These are phyloP conservation scores for Hericium rajendrae DNA, from an alignment of 768 basidiomycete genomes.

Conservation along the genomic window DNA sequence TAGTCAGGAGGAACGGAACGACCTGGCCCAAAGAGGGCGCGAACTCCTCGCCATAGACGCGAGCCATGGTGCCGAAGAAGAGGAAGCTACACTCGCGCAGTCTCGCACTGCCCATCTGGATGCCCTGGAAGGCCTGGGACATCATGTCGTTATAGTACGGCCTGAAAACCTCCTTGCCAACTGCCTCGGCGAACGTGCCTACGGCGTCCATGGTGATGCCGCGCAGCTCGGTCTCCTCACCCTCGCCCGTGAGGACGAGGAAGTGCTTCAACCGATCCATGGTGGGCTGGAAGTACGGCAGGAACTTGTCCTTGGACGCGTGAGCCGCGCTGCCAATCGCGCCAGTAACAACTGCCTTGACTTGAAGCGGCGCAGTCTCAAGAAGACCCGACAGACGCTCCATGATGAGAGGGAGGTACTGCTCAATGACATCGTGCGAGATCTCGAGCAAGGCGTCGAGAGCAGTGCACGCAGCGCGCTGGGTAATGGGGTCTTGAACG, in stretches of 20 bases:
- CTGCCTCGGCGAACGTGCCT: constrained; percentile 95
- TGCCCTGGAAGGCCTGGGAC: constrained; percentile 87
- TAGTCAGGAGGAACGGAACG: constrained; percentile 74
- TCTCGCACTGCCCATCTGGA: constrained; percentile 77
- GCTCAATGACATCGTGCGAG: constrained; percentile 79
- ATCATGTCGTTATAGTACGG: constrained; percentile 96
- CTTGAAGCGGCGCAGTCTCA: constrained; percentile 72
- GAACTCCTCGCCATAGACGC: constrained; percentile 92
- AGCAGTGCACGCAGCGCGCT: constrained; percentile 90
- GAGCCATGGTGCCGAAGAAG: constrained; percentile 98
- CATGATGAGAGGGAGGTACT: constrained; percentile 93
- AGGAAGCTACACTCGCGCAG: constrained; percentile 94
- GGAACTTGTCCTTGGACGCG: constrained; percentile 83
- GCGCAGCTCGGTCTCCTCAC: constrained; percentile 88
- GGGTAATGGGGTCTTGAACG: constrained; percentile 78
- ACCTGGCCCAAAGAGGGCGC: constrained; percentile 78
- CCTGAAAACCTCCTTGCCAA: constrained; percentile 87
- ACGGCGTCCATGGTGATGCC: constrained; percentile 99
- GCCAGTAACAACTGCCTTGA: constrained; percentile 93
- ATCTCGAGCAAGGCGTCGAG: constrained; percentile 96
- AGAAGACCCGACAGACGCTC: constrained; percentile 82
- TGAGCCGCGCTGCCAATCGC: constrained; percentile 98
- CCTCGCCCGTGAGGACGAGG: constrained; percentile 75
- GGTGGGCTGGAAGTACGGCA: constrained; percentile 89
- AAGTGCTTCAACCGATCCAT: constrained; percentile 86